A percentile compares a stretch with the other conserved stretches of the same genome.
Evolutionary conservation across 2,329 filamentous ascomycete species (phyloP).

Genomic region (Endothia cerciana): DNA sequence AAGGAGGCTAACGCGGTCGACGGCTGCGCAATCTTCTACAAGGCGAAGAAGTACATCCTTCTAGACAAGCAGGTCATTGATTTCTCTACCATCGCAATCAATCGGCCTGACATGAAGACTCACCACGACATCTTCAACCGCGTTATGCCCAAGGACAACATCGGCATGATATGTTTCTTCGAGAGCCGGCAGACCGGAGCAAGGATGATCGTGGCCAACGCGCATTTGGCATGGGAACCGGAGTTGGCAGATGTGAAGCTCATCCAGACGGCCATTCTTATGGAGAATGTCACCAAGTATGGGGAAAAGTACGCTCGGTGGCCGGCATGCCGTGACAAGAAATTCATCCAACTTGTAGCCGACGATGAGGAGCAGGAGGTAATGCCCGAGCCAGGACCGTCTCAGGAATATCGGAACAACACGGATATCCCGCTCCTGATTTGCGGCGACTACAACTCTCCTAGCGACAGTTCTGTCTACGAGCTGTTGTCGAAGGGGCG

Average conservation of each 20-base stretch:
- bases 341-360: constrained; percentile 52
- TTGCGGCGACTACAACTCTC: constrained; percentile 96
- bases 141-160: constrained; percentile 97
- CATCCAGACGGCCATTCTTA: constrained; percentile 91
- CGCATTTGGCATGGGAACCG: constrained; percentile 94
- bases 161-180: constrained; percentile 88
- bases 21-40: constrained; percentile 96
- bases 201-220: constrained; percentile 89
- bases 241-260: constrained; percentile 91
- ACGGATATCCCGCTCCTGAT: constrained; percentile 89
- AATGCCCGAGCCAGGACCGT: constrained; percentile 72
- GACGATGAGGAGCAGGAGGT: constrained; percentile 57
- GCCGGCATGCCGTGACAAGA: constrained; percentile 83
- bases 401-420: constrained; percentile 82
- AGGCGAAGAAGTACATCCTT: constrained; percentile 89
- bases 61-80: constrained; percentile 95
- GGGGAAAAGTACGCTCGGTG: constrained; percentile 83
- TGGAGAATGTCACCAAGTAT: constrained; percentile 87
- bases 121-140: constrained; percentile 98
- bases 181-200: constrained; percentile 92
- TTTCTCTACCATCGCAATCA: constrained; percentile 89
- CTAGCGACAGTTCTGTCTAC: constrained; percentile 84
- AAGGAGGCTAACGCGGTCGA: constrained; percentile 89
- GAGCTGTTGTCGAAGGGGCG: constrained; percentile 83
- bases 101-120: constrained; percentile 94